Evolutionary conservation across 2,329 filamentous ascomycete species (phyloP), one percentile per base, ranked within the genome.

Genomic region (Blastomyces emzantsi): DNA sequence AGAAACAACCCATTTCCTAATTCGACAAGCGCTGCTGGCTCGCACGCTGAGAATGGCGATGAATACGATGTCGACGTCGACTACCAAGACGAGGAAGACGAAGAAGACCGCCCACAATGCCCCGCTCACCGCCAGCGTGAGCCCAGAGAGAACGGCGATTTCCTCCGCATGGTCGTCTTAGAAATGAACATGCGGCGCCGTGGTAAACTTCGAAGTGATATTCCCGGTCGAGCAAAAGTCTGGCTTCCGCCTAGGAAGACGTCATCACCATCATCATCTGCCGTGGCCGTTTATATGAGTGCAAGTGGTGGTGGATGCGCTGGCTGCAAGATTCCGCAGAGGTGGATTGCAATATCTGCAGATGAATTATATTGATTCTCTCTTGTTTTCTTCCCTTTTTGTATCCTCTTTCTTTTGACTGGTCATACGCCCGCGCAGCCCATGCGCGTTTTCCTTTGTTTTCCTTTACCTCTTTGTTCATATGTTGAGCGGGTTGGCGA

Each of bases 141-240:
- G 69, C 82, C 83, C 36, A 78, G 85, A 60, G 85, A 87, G 69
- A 87, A 87, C 71, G 78, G 81, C 67, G 81, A 87, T 69, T 87
- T 87, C 70, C 73, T 87, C 57, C 81, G 85, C 45, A 81, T 87
- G 67, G 83, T 87, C 19, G 85, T 87, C 13, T 77, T 87, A 58
- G 85, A 87, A 73, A 86, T 87, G 84, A 87, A 87, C 71, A 87
- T 87, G 85, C 80, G 85, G 47, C 80, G 85, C 54, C 79, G 78
- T 65, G 85, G 85, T 63, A 87, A 87, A 74, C 75, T 87, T 55
- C 83, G 84, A 65, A 76, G 82, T 54, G 81, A 82, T 62, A 73
- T 76, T 11, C 77, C 81, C 19, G 83, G 84, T 25, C 78, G 80
- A 66, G 85, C 85, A 33, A 80, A 79, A 63, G 79, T 87, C 65